Evolutionary conservation across 2,329 filamentous ascomycete genomes (phyloP), one percentile per base, ranked within the genome.

Genomic region (Metarhizium humberi): DNA sequence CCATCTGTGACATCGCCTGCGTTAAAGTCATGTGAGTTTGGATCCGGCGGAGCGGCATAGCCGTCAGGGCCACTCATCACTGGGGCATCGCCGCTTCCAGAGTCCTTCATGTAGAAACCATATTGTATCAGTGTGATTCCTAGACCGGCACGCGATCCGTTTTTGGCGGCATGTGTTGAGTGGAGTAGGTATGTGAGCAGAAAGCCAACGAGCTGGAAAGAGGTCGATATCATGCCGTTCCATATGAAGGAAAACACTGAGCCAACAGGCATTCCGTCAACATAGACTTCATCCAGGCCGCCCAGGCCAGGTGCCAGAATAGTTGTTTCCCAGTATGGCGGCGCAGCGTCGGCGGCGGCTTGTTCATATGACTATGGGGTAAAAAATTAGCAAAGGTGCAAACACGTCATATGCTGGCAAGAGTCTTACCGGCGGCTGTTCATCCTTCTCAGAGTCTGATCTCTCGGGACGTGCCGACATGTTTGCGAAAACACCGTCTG

Each of bases 271-370:
- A 99, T 86, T 64, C 94, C 94, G 68, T 99, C 94, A 56, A 99
- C 88, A 66, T 94, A 99, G 50, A 99, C 92, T 70, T 99, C 94
- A 67, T 97, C 92, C 43, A 86, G 84, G n/a, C 88, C 88, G 53
- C 88, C 88, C 61, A 94, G 84, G 55, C 92, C 94, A 0, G 94
- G 94, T 0, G 92, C 92, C 52, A 99, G 81, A 61, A 99, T 96
- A 0, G 94, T 97, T 6, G 94, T 99, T 76, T 99, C 94, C 94
- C 94, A 99, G 73, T 99, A 99, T 0, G 94, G 94, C 1, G 94
- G 94, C 50, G 94, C 94, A 29, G 91, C 88, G 71, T 99, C 94
- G 46, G 92, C 92, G 3, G 94, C 94, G 16, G 94, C 94, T 82
- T 97, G 92, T 78, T 99, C 94, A 70, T 99, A 99, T 40, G 92